Evolutionary conservation across 306 rosid species (phyloP).

Genomic region (Coriaria nepalensis): DNA sequence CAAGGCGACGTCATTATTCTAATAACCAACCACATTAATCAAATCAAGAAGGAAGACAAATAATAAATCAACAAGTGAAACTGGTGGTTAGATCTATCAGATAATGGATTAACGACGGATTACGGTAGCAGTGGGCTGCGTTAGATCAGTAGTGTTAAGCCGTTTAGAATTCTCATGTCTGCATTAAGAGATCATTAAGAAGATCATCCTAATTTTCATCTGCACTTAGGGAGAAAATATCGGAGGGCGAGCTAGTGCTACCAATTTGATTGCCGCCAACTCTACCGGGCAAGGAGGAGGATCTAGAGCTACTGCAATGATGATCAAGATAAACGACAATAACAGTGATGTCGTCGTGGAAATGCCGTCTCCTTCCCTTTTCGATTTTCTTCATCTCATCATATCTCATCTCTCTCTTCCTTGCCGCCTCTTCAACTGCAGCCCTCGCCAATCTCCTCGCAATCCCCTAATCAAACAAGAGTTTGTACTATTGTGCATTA

Average conservation of each 20-base stretch:
- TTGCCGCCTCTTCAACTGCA: slow-evolving; percentile 78
- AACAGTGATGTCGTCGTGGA: slow-evolving; percentile 90
- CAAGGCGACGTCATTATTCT: no score
- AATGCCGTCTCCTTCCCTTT: slow-evolving; percentile 73
- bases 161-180: no score
- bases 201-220: slow-evolving; percentile 19
- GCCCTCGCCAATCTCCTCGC: slow-evolving; percentile 84
- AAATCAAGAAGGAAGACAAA: no score
- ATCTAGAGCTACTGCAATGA: slow-evolving; percentile 12
- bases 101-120: no score
- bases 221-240: slow-evolving; percentile 51
- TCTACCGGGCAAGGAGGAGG: slow-evolving; percentile 22
- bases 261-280: slow-evolving; percentile 28
- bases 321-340: slow-evolving; percentile 77
- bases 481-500: slow-evolving; percentile 14
- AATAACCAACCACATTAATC: no score
- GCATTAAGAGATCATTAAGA: no score
- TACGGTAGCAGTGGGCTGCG: no score
- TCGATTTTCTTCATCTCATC: slow-evolving; percentile 68
- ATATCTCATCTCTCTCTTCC: slow-evolving; percentile 86
- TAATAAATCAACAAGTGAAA: no score
- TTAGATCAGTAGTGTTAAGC: no score
- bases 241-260: slow-evolving; percentile 63
- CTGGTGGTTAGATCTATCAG: no score
- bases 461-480: slow-evolving; percentile 35